Conservation (phyloP, 129 eudicot genomes). For the Flaveria ramosissima region DNA sequence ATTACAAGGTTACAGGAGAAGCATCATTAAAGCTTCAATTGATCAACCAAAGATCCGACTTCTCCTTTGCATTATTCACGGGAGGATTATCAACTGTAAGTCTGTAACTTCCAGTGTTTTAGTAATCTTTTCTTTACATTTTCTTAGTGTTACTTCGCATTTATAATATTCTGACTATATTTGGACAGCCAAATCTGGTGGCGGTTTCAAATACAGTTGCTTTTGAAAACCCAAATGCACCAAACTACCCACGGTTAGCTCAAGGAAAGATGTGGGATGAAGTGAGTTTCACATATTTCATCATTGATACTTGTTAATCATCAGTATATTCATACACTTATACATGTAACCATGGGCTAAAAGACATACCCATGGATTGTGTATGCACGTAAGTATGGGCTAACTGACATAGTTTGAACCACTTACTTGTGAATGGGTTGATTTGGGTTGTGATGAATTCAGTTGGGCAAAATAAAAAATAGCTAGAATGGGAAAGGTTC, state of each 20-base stretch:
- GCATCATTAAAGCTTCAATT: conserved; percentile 77
- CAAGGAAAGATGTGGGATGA: conserved; percentile 95
- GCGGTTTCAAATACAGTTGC: conserved; percentile 71
- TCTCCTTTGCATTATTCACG: conserved; percentile 76
- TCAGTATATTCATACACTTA: neutral
- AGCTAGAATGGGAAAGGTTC: neutral
- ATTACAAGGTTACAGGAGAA: conserved; percentile 64
- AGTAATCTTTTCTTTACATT: neutral
- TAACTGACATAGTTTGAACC: neutral
- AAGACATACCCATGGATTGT: no score
- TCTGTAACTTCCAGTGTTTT: conserved; percentile 41
- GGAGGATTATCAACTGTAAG: conserved; percentile 82
- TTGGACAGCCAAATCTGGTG: conserved; percentile 79
- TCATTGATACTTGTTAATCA: conserved; percentile 13
- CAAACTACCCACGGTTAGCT: conserved; percentile 90
- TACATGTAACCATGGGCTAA: conserved; percentile 6
- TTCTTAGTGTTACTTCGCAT: conserved; percentile 9
- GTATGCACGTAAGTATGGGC: no score
- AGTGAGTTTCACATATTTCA: conserved; percentile 45
- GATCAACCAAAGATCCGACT: conserved; percentile 88
- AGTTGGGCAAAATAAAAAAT: neutral
- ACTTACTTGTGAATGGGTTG: neutral
- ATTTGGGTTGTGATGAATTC: neutral
- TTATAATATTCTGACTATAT: conserved; percentile 23
- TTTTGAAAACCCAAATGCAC: conserved; percentile 88